Conservation (phyloP, 768 basidiomycete genomes). For the Kwoniella dendrophila region DNA sequence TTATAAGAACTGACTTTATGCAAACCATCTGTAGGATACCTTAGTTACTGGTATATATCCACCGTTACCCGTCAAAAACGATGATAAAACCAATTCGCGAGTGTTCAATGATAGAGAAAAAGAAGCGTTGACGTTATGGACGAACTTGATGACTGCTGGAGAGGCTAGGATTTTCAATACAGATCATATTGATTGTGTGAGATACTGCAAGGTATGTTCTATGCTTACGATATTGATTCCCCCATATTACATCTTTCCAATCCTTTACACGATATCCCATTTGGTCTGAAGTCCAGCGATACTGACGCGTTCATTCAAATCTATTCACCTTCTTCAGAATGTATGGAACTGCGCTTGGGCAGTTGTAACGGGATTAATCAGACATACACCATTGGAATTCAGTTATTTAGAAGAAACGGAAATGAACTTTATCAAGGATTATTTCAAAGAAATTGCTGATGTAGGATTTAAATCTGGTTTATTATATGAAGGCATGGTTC, state of each 20-base stretch:
- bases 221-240: no score
- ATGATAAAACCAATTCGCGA: neutral
- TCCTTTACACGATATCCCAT: neutral
- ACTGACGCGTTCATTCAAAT: no score
- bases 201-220: constrained; percentile 37
- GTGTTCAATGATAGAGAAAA: constrained; percentile 29
- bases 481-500: constrained; percentile 33
- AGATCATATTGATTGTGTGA: constrained; percentile 34
- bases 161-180: constrained; percentile 30
- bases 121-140: constrained; percentile 31
- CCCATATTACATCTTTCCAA: neutral
- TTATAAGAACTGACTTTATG: neutral
- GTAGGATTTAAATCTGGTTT: constrained; percentile 45
- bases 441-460: constrained; percentile 44
- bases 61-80: constrained; percentile 21
- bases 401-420: constrained; percentile 12
- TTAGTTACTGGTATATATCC: constrained; percentile 38
- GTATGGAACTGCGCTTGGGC: constrained; percentile 51
- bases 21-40: constrained; percentile 16
- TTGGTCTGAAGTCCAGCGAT: neutral
- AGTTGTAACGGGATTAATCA: constrained; percentile 40
- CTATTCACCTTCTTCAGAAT: constrained; percentile 30
- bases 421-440: constrained; percentile 27
- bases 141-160: constrained; percentile 34
- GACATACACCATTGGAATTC: constrained; percentile 33